These are phyloP conservation scores for Populus euphratica DNA, from an alignment of 345 rosid species.

Conservation along the genomic window DNA sequence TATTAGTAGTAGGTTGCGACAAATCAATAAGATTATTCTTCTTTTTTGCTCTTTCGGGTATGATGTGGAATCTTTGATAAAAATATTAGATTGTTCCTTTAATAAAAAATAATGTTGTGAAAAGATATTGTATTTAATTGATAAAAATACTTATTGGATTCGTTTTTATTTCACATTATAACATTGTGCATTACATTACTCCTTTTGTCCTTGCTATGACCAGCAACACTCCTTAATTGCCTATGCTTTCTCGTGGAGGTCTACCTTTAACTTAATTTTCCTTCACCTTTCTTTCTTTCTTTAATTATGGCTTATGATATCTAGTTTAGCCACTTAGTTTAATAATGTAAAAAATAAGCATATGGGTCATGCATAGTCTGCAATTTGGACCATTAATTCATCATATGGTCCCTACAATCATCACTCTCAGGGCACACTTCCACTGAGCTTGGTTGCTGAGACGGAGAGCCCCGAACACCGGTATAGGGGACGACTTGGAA, in stretches of 20 bases:
- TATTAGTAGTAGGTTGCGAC: not conserved
- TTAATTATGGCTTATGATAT: not conserved
- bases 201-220: not conserved
- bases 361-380: not conserved
- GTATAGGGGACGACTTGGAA: not conserved
- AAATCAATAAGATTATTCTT: not conserved
- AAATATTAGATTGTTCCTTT: not conserved
- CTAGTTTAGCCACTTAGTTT: not conserved
- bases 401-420: not conserved
- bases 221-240: not conserved
- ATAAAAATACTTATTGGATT: not conserved
- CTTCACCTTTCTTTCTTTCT: too few relatives aligned
- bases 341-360: not conserved
- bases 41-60: not conserved
- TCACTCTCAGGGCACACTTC: not conserved
- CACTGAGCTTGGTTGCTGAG: not conserved
- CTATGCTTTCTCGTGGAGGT: not conserved
- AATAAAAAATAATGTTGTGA: not conserved
- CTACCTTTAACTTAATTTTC: conserved; percentile 1
- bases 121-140: not conserved
- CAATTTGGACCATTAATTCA: not conserved
- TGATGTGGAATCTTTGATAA: not conserved
- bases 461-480: not conserved
- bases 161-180: not conserved
- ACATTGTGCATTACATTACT: not conserved